These are phyloP conservation scores for Thinopyrum elongatum DNA, from an alignment of 176 grass and related monocot species.

Conservation along the genomic window DNA sequence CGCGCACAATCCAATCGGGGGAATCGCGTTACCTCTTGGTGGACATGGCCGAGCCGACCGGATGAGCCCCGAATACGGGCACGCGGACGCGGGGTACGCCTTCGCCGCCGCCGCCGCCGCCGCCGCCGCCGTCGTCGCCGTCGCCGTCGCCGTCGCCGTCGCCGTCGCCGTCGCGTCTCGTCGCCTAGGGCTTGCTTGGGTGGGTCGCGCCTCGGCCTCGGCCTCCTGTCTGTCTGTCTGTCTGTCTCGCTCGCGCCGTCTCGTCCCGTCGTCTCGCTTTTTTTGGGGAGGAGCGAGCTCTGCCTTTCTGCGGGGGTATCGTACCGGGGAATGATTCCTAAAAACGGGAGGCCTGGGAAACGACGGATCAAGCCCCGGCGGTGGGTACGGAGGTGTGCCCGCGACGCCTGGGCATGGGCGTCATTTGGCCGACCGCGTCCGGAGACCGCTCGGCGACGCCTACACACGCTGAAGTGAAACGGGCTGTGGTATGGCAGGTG, in stretches of 20 bases:
- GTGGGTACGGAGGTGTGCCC: not conserved
- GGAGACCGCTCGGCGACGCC: not conserved
- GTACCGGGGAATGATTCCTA: slow-evolving; percentile 22
- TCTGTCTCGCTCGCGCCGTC: not conserved
- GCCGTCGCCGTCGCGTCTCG: not conserved
- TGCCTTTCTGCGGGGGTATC: not conserved
- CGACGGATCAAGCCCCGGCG: not conserved
- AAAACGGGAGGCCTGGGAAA: not conserved
- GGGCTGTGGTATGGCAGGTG: no score
- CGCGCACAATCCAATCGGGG: not conserved
- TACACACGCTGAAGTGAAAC: no score
- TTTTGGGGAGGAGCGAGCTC: not conserved
- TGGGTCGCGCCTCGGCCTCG: no score
- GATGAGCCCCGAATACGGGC: not conserved
- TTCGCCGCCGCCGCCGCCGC: not conserved
- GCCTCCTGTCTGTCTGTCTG: not conserved
- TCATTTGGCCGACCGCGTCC: not conserved
- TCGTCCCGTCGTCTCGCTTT: not conserved
- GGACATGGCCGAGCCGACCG: slow-evolving; percentile 29
- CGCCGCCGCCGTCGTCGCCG: not conserved
- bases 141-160: not conserved
- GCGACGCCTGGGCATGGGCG: not conserved
- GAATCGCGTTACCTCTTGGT: slow-evolving; percentile 30
- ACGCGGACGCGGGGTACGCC: not conserved
- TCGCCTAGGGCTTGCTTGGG: slow-evolving; percentile 1